Evolutionary conservation across 2,329 filamentous ascomycete species (phyloP).

Genomic region (Periconia digitata): DNA sequence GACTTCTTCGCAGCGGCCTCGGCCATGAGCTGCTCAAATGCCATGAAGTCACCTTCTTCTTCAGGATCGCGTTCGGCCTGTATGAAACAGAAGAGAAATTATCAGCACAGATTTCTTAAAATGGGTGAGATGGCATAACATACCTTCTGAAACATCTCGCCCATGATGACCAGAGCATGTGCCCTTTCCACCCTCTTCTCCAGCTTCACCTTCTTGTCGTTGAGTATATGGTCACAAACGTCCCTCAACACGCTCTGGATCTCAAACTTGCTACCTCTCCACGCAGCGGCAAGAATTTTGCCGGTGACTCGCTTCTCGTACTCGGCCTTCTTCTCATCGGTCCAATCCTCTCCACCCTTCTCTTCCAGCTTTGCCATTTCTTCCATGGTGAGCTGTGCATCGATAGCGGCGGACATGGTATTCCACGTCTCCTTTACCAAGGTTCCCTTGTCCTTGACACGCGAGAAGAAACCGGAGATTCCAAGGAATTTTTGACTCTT

Average conservation of each 20-base stretch:
- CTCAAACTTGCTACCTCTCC: constrained; percentile 95
- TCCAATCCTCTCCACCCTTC: constrained; percentile 95
- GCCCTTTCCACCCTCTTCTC: constrained; percentile 88
- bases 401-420: constrained; percentile 93
- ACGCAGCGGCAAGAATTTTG: constrained; percentile 96
- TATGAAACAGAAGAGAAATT: too few species aligned
- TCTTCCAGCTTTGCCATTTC: constrained; percentile 98
- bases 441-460: constrained; percentile 93
- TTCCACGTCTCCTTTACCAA: constrained; percentile 98
- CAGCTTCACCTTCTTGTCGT: constrained; percentile 75
- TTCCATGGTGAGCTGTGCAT: constrained; percentile 97
- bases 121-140: too few species aligned
- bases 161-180: constrained; percentile 83
- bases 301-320: constrained; percentile 95
- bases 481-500: constrained; percentile 97
- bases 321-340: constrained; percentile 93
- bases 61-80: constrained; percentile 88
- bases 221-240: constrained; percentile 86
- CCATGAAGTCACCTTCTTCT: constrained; percentile 98
- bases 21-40: constrained; percentile 96
- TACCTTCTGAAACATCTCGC: constrained; percentile 88
- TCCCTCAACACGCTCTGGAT: constrained; percentile 95
- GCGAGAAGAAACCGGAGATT: constrained; percentile 90
- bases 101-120: too few species aligned
- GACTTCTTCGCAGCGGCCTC: constrained; percentile 91